phyloP scores from a whole-genome alignment of 768 basidiomycete genomes.

The Saitozyma podzolica region DNA sequence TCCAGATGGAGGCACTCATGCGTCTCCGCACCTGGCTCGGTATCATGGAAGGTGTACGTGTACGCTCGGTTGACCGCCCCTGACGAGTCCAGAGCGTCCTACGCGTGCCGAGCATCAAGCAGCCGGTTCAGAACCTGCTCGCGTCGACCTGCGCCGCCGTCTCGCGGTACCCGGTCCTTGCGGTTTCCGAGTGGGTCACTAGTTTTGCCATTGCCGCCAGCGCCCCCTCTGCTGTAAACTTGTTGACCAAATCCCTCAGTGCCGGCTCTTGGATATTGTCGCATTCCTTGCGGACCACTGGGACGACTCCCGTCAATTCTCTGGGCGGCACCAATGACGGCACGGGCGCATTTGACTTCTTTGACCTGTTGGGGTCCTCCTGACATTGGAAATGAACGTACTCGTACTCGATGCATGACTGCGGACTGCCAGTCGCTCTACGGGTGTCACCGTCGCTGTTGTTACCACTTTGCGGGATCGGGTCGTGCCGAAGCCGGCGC shows the following conservation, averaged over 20 bases:
- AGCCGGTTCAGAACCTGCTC: slow-evolving; percentile 12
- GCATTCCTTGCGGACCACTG: background rate
- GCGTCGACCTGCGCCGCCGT: slow-evolving; percentile 5
- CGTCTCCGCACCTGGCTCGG: slow-evolving; percentile 9
- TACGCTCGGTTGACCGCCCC: background rate
- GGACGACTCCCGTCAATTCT: background rate
- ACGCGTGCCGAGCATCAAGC: slow-evolving; percentile 10
- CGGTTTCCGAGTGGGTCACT: slow-evolving; percentile 7
- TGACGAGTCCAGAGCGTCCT: slow-evolving; percentile 8
- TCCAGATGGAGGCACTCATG: slow-evolving; percentile 7
- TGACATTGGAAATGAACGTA: background rate
- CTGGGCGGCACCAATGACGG: background rate
- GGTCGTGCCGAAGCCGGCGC: too few relatives aligned
- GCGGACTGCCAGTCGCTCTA: too few relatives aligned
- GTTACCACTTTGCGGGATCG: too few relatives aligned
- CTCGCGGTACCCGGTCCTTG: slow-evolving; percentile 3
- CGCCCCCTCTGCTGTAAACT: too few relatives aligned
- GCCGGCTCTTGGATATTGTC: slow-evolving; percentile 6
- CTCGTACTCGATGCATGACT: too few relatives aligned
- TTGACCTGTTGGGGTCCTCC: slow-evolving; percentile 2
- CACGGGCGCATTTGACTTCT: slow-evolving; percentile 6
- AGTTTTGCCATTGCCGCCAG: too few relatives aligned
- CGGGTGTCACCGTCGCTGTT: too few relatives aligned
- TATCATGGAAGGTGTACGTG: slow-evolving; percentile 9
- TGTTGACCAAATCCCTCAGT: background rate